phyloP scores from a whole-genome alignment of 2,329 filamentous ascomycete species.

The Fusarium nanum region DNA sequence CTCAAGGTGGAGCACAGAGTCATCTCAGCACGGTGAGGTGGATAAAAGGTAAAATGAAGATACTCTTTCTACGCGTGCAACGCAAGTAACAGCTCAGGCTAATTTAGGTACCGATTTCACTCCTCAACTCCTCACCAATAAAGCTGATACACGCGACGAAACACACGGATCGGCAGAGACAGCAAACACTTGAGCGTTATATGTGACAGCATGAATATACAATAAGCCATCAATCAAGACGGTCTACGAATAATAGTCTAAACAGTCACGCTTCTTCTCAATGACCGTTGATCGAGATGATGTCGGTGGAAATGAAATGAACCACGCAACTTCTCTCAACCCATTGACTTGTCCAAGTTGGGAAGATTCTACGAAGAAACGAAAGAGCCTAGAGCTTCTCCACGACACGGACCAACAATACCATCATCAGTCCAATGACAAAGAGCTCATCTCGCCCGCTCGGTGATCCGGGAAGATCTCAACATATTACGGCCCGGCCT shows the following conservation, averaged over 20 bases:
- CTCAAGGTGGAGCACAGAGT: conserved; percentile 31
- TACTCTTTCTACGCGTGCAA: conserved; percentile 13
- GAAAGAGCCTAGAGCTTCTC: conserved; percentile 36
- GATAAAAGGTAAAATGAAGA: conserved; percentile 38
- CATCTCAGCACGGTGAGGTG: conserved; percentile 34
- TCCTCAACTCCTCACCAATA: conserved; percentile 9
- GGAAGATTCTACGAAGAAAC: conserved; percentile 37
- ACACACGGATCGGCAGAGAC: conserved; percentile 28
- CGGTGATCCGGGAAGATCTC: conserved; percentile 31
- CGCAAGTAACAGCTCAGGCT: conserved; percentile 17
- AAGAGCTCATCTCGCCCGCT: conserved; percentile 10
- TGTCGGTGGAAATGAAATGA: conserved; percentile 46
- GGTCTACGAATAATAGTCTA: not conserved
- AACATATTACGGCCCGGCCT: conserved; percentile 6
- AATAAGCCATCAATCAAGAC: not conserved
- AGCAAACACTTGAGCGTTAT: conserved; percentile 13
- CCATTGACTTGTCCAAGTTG: conserved; percentile 28
- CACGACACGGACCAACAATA: conserved; percentile 28
- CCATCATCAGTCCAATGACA: conserved; percentile 10
- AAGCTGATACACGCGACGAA: conserved; percentile 40
- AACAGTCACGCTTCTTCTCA: not conserved
- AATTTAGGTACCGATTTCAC: conserved; percentile 1
- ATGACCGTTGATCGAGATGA: conserved; percentile 23
- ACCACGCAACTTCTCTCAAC: no score
- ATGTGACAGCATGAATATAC: conserved; percentile 4